Conservation (phyloP, 179 eudicot genomes). For the Corrigiola litoralis region DNA sequence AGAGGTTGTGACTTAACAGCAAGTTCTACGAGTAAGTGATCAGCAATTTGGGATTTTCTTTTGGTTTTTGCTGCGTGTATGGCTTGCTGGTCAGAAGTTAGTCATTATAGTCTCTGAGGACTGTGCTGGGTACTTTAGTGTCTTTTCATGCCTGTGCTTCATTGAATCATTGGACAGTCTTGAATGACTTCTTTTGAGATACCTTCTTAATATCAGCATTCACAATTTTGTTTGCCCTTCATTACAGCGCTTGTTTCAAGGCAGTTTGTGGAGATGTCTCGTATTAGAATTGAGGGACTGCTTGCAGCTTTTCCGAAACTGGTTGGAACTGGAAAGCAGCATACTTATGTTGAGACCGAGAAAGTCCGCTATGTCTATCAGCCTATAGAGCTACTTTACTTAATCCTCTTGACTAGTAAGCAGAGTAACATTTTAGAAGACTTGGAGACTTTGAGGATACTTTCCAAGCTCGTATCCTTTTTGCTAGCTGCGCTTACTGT, state of each 20-base stretch:
- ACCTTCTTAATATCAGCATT: background rate
- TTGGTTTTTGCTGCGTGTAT: too few relatives aligned
- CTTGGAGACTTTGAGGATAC: conserved; percentile 87
- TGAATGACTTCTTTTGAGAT: background rate
- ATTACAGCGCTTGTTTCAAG: conserved; percentile 78
- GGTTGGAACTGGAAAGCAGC: conserved; percentile 93
- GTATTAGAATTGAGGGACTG: conserved; percentile 82
- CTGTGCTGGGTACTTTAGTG: too few relatives aligned
- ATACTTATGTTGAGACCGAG: conserved; percentile 89
- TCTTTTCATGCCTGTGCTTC: too few relatives aligned
- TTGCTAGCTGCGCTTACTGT: background rate
- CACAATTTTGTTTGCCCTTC: background rate
- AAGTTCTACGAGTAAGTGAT: too few relatives aligned
- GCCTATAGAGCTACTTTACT: conserved; percentile 73
- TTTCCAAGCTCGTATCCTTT: conserved; percentile 83
- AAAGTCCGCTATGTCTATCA: conserved; percentile 96
- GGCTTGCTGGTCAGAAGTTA: too few relatives aligned
- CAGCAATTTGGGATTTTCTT: too few relatives aligned
- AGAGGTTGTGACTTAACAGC: too few relatives aligned
- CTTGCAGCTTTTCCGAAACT: conserved; percentile 95
- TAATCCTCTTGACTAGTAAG: conserved; percentile 81
- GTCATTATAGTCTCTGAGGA: too few relatives aligned
- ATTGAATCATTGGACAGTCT: background rate
- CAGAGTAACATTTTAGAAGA: conserved; percentile 98
- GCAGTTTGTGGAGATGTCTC: conserved; percentile 89